Conservation (phyloP, 2,329 filamentous ascomycete genomes). For the Phialophora expanda region DNA sequence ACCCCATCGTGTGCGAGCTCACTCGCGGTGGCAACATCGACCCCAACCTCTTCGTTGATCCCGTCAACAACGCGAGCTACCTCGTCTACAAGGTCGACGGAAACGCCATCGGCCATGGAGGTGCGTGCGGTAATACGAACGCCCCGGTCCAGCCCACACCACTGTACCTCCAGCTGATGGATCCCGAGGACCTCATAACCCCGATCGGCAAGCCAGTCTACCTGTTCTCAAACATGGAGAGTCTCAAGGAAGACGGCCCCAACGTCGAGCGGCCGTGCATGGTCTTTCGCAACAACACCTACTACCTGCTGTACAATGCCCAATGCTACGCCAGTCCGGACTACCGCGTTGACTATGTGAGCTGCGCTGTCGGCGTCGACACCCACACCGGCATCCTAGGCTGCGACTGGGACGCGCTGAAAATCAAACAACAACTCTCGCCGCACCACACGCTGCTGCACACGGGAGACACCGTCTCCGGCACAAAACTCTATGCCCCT, state of each 20-base stretch:
- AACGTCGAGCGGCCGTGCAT: constrained; percentile 32
- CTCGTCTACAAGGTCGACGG: constrained; percentile 68
- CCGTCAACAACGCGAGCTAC: constrained; percentile 56
- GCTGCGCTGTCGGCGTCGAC: constrained; percentile 27
- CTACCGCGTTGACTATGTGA: constrained; percentile 32
- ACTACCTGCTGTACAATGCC: constrained; percentile 33
- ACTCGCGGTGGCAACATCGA: constrained; percentile 64
- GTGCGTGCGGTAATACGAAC: constrained; percentile 41
- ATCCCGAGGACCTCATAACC: constrained; percentile 24
- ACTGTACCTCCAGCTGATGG: constrained; percentile 24
- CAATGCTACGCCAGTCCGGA: constrained; percentile 28
- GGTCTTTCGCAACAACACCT: constrained; percentile 25
- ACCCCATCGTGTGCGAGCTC: constrained; percentile 57
- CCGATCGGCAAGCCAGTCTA: constrained; percentile 26
- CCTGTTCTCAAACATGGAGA: constrained; percentile 26
- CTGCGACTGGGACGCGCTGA: constrained; percentile 28
- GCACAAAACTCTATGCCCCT: constrained; percentile 25
- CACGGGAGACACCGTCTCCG: constrained; percentile 23
- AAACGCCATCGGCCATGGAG: constrained; percentile 55
- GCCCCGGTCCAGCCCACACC: constrained; percentile 45
- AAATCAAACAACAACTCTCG: constrained; percentile 22
- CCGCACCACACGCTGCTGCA: constrained; percentile 26
- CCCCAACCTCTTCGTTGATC: constrained; percentile 61
- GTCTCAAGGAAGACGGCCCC: constrained; percentile 25
- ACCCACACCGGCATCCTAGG: constrained; percentile 23